Percentiles rank a stretch among this genome's conserved stretches.
Conservation (phyloP, 139 green algal genomes). For the Astrephomene gubernaculifera region DNA sequence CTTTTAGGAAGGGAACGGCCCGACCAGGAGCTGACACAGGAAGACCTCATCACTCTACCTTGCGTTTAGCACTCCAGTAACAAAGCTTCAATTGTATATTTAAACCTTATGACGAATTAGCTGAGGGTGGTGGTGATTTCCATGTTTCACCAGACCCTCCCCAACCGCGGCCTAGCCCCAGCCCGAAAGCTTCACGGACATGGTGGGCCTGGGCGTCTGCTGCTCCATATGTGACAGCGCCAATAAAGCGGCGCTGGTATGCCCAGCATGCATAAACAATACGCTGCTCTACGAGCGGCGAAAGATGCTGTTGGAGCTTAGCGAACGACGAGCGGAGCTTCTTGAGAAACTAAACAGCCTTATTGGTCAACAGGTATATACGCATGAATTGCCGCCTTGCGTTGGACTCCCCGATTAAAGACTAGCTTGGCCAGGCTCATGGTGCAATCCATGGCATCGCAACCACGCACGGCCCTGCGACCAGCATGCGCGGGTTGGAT, state of each 20-base stretch:
- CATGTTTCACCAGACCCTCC: not conserved
- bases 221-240: slow-evolving; percentile 29
- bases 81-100: not conserved
- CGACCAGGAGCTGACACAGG: not conserved
- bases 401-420: not conserved
- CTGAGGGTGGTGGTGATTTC: not conserved
- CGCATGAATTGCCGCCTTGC: not conserved
- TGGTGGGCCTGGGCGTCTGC: slow-evolving; percentile 29
- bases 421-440: not conserved
- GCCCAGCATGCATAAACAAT: slow-evolving; percentile 27
- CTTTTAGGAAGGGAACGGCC: not conserved
- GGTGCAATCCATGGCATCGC: not conserved
- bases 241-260: slow-evolving; percentile 11
- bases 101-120: not conserved
- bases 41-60: not conserved
- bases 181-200: not conserved
- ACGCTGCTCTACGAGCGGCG: slow-evolving; percentile 41
- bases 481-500: no score
- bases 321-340: slow-evolving; percentile 9
- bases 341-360: not conserved
- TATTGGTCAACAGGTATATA: slow-evolving; percentile 1
- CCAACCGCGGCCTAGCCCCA: not conserved
- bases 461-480: not conserved
- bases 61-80: not conserved
- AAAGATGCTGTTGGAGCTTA: slow-evolving; percentile 41